Evolutionary conservation across 257 asterid species (phyloP), one percentile per base, ranked within the genome.

Genomic region (Capsicum pubescens): DNA sequence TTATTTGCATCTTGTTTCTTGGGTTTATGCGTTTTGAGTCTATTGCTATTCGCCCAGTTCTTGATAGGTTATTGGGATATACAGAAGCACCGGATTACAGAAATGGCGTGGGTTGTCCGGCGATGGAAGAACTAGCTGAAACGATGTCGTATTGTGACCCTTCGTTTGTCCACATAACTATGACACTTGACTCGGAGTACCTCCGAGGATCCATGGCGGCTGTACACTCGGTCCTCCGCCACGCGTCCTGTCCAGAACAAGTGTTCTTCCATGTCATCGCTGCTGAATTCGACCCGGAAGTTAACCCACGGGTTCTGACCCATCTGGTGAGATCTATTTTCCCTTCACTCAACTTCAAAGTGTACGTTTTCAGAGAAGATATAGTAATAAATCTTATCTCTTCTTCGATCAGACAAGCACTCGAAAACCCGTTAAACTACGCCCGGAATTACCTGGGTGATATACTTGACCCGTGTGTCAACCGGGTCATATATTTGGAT

Each of bases 191-290:
- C 39, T 79, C 83, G 17, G 83, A 79, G 83, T 79, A 79, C 11
- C 83, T 79, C 67, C 36, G 83, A 11, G 83, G 83, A 19, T 79
- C 83, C 4, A 57, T 79, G 68, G 83, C 83, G n/a, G 83, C 83
- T 19, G 83, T 79, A 7, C 83, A 79, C 83, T 79, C 83, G 6
- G 83, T 79, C 54, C 70, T 79, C 56, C 83, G 83, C 56, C 83
- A 79, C 83, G 83, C 83, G 69, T 79, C 83, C 0, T 79, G 83
- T 64, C 83, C 83, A 26, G 83, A 79, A 32, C 83, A 57, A 19
- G 83, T 79, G 39, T 79, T 57, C 83, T 55, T 79, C 70, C 83
- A 79, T 26, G 57, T 79, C 70, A 57, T 79, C 35, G 67, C 70
- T 8, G 83, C 70, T 1, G 83, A 79, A 64, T 79, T 79, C 54